phyloP scores from a whole-genome alignment of 495 filamentous ascomycete genomes.

The Filosporella fistucella region DNA sequence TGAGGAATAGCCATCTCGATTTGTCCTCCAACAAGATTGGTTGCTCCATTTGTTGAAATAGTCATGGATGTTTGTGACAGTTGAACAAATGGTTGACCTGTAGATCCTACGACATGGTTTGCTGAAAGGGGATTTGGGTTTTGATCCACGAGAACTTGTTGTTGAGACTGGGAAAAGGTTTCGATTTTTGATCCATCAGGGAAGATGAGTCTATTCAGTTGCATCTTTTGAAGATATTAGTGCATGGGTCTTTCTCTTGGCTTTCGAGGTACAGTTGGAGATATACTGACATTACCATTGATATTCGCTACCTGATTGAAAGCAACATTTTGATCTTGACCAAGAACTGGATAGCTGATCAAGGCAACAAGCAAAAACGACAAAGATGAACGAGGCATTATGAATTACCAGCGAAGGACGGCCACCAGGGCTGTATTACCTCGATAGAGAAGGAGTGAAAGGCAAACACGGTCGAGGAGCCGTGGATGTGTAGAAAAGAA shows the following conservation, averaged over 20 bases:
- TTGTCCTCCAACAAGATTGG: slow-evolving; percentile 25
- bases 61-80: slow-evolving; percentile 22
- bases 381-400: slow-evolving; percentile 7
- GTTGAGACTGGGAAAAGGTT: slow-evolving; percentile 25
- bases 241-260: too few relatives aligned
- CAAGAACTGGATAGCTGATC: slow-evolving; percentile 4
- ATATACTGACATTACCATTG: slow-evolving; percentile 26
- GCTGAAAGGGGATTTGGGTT: slow-evolving; percentile 20
- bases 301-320: slow-evolving; percentile 29
- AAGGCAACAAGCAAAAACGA: slow-evolving; percentile 9
- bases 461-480: background rate
- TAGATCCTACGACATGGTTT: slow-evolving; percentile 24
- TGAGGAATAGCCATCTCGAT: slow-evolving; percentile 23
- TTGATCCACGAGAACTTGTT: slow-evolving; percentile 27
- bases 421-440: slow-evolving; percentile 11
- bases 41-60: slow-evolving; percentile 23
- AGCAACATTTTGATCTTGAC: slow-evolving; percentile 15
- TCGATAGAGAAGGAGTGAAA: slow-evolving; percentile 6
- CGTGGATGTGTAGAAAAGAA: background rate
- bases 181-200: slow-evolving; percentile 25
- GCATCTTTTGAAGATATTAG: slow-evolving; percentile 21
- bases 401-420: slow-evolving; percentile 10
- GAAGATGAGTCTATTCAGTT: slow-evolving; percentile 21
- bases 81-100: slow-evolving; percentile 25
- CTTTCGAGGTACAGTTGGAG: too few relatives aligned